A percentile compares a stretch with the other conserved stretches of the same genome.
These are phyloP conservation scores for Suhomyces anneliseae DNA, from an alignment of 1,139 yeast genomes.

Conservation along the genomic window DNA sequence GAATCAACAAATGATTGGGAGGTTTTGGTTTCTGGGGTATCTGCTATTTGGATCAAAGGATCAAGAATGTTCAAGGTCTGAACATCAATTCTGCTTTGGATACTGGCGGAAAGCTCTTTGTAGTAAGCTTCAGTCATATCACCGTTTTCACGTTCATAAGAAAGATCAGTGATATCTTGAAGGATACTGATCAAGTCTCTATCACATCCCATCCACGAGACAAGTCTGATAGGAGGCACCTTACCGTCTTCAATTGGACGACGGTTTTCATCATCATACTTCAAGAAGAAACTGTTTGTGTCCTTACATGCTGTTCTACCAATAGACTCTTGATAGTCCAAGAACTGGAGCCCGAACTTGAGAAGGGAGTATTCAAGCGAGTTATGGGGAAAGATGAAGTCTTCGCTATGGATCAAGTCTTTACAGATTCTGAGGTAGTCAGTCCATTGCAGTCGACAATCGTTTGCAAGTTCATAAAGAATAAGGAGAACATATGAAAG, in stretches of 20 bases:
- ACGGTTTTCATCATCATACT: constrained; percentile 14
- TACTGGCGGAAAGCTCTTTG: constrained; percentile 6
- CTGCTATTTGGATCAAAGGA: constrained; percentile 9
- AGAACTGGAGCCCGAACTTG: constrained; percentile 28
- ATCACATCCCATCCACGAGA: constrained; percentile 33
- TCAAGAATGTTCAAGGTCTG: constrained; percentile 15
- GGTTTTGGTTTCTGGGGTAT: constrained; percentile 1
- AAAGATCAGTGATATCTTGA: constrained; percentile 37
- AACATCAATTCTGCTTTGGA: constrained; percentile 10
- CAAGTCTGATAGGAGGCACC: constrained; percentile 12
- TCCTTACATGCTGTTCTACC: constrained; percentile 38
- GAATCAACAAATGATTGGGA: constrained; percentile 10
- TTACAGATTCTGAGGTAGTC: constrained; percentile 24
- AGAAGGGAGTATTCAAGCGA: constrained; percentile 24
- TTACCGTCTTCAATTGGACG: not conserved
- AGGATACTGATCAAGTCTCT: constrained; percentile 25
- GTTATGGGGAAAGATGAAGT: constrained; percentile 17
- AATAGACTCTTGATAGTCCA: constrained; percentile 33
- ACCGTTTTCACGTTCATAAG: constrained; percentile 23
- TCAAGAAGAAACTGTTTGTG: constrained; percentile 24
- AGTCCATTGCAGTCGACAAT: constrained; percentile 29
- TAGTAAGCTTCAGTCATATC: constrained; percentile 20
- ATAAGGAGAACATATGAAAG: constrained; percentile 26
- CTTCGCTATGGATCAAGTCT: constrained; percentile 17
- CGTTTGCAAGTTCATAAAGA: constrained; percentile 30